Base-by-base conservation (phyloP, 1,139 yeast species). In the Nakaseomyces nivariensis region DNA sequence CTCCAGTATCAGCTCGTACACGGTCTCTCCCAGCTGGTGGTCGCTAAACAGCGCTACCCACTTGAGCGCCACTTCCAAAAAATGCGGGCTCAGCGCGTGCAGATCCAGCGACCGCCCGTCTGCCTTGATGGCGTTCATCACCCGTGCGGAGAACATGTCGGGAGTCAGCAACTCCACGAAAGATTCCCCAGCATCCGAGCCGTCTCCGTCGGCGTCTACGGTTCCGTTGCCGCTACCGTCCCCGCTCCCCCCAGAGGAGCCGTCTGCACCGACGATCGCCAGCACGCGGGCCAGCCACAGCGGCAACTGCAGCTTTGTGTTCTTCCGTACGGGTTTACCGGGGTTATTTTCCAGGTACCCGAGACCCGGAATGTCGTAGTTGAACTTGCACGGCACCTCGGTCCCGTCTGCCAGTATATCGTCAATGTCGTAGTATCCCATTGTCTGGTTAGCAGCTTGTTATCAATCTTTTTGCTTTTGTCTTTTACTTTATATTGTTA, bases 311-410 rank as follows among this genome's bases (percentile, higher is more conserved):
- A 88, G 64, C 59, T 81, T 82, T 1, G 95, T 75, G 43, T 81
- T 83, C 58, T 79, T 75, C 54, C 80, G 52, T 24, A 65, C 53
- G 17, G 68, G 73, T 54, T 78, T 76, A 0, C 86, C 89, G 0
- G 88, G 86, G 52, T 83, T 81, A 5, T 92, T 94, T 59, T 85
- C 90, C n/a, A 90, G 72, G 61, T 84, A 88, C 3, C 96, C 97
- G 26, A 90, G 70, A 0, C 94, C 94, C 0, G 95, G 95, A 3
- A 88, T 85, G 0, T 84, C 76, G 49, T 82, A 76, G 59, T 85
- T 83, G 71, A 89, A 88, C 49, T 76, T 77, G 59, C 92, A 81
- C 0, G 96, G 96, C 5, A 89, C 71, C 61, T 82, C 82, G 70
- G 84, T 75, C 1, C 72, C 73, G 50, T 82, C 96, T 0, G 96